Percentiles rank a stretch among this genome's conserved stretches.
Conservation (phyloP, 1,284 basidiomycete species). For the Malassezia sp. region DNA sequence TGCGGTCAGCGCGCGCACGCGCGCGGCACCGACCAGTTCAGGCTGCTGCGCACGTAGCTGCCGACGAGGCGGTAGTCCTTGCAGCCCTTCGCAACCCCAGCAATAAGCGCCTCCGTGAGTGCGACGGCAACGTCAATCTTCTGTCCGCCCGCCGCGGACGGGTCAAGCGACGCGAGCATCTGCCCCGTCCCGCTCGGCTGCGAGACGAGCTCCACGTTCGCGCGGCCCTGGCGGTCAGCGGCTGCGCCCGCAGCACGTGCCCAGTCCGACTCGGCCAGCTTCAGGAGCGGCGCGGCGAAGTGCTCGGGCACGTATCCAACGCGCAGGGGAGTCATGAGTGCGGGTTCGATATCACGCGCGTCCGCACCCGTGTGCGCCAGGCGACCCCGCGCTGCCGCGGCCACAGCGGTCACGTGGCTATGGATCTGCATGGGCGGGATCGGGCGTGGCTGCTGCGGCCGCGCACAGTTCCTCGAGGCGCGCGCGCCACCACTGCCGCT, state of each 20-base stretch:
- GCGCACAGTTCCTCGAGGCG: too few species aligned
- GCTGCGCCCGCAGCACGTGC: slow-evolving; percentile 15
- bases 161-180: slow-evolving; percentile 37
- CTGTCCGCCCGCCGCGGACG: slow-evolving; percentile 18
- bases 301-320: slow-evolving; percentile 42
- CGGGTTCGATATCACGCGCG: too few species aligned
- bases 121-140: slow-evolving; percentile 55
- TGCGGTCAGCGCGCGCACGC: slow-evolving; percentile 45
- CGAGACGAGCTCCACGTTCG: slow-evolving; percentile 29
- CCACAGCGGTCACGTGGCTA: too few species aligned
- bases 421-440: too few species aligned
- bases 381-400: too few species aligned
- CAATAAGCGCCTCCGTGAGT: slow-evolving; percentile 82
- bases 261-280: slow-evolving; percentile 33
- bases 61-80: slow-evolving; percentile 80
- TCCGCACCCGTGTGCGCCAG: too few species aligned
- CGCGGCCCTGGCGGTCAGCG: slow-evolving; percentile 17
- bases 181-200: slow-evolving; percentile 41
- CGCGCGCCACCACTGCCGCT: too few species aligned
- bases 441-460: too few species aligned
- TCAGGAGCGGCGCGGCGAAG: slow-evolving; percentile 35
- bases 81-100: slow-evolving; percentile 72
- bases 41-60: slow-evolving; percentile 61
- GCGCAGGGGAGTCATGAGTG: too few species aligned
- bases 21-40: slow-evolving; percentile 37